Evolutionary conservation across 495 filamentous ascomycete genomes (phyloP).

Genomic region (Annulohypoxylon moriforme): DNA sequence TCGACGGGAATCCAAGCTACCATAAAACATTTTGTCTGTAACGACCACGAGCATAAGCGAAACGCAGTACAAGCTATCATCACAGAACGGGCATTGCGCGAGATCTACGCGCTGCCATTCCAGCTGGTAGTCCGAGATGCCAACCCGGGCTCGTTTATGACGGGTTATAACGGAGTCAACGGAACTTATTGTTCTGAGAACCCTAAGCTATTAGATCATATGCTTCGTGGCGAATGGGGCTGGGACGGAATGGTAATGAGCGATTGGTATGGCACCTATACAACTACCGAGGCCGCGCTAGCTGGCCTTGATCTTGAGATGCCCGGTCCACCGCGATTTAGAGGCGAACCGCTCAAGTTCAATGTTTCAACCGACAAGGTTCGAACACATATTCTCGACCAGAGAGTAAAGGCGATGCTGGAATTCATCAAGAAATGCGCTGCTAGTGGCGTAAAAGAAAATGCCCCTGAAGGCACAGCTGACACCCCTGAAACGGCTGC

Average conservation of each 20-base stretch:
- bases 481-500: conserved; percentile 59
- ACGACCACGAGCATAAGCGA: conserved; percentile 80
- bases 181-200: conserved; percentile 77
- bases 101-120: conserved; percentile 82
- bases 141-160: conserved; percentile 76
- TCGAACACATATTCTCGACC: conserved; percentile 67
- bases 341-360: conserved; percentile 69
- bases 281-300: conserved; percentile 71
- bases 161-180: conserved; percentile 80
- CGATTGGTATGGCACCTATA: conserved; percentile 80
- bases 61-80: conserved; percentile 75
- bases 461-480: conserved; percentile 54
- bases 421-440: conserved; percentile 69
- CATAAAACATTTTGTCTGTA: conserved; percentile 85
- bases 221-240: conserved; percentile 77
- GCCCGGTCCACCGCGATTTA: conserved; percentile 75
- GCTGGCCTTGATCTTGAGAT: conserved; percentile 82
- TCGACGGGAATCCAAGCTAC: conserved; percentile 75
- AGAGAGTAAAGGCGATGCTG: conserved; percentile 70
- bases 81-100: conserved; percentile 75
- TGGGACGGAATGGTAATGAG: conserved; percentile 77
- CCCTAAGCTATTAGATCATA: conserved; percentile 67
- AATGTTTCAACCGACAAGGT: conserved; percentile 69
- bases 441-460: conserved; percentile 64
- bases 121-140: conserved; percentile 75